Conservation (phyloP, 1,284 basidiomycete genomes). For the Chiua sp. region DNA sequence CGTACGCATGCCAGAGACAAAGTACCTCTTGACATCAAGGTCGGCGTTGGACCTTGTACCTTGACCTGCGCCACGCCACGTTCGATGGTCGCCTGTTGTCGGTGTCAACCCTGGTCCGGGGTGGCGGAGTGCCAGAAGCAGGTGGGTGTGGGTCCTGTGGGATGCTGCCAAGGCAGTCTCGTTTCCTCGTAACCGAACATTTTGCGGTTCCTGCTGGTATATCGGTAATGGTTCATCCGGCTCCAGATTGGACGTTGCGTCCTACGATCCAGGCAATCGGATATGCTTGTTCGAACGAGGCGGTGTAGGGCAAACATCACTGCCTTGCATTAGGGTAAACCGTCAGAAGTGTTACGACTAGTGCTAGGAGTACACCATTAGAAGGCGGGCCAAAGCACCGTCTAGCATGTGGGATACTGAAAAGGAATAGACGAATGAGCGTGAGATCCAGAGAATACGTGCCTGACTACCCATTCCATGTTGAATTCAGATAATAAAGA, state of each 20-base stretch:
- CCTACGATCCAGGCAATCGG: neutral
- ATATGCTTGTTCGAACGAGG: neutral
- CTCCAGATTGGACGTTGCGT: neutral
- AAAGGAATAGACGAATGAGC: conserved; percentile 26
- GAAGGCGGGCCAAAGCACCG: neutral
- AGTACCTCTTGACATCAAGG: neutral
- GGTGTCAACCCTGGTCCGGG: neutral
- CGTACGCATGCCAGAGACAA: neutral
- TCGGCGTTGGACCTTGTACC: neutral
- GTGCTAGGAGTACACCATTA: conserved; percentile 10
- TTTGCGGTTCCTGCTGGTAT: no score
- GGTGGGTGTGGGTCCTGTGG: neutral
- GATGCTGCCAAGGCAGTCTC: neutral
- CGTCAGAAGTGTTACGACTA: conserved; percentile 2
- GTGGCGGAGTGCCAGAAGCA: neutral
- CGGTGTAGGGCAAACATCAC: neutral
- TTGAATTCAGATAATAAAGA: conserved; percentile 12
- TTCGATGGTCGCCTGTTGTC: neutral
- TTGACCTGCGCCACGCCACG: neutral
- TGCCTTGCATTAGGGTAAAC: neutral
- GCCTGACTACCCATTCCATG: conserved; percentile 4
- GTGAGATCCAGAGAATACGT: conserved; percentile 14
- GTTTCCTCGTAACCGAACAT: no score
- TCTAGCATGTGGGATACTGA: conserved; percentile 2
- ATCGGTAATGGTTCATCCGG: neutral